Evolutionary conservation across 352 stramenopile species (phyloP).

Genomic region (Globisporangium uncinulatum): DNA sequence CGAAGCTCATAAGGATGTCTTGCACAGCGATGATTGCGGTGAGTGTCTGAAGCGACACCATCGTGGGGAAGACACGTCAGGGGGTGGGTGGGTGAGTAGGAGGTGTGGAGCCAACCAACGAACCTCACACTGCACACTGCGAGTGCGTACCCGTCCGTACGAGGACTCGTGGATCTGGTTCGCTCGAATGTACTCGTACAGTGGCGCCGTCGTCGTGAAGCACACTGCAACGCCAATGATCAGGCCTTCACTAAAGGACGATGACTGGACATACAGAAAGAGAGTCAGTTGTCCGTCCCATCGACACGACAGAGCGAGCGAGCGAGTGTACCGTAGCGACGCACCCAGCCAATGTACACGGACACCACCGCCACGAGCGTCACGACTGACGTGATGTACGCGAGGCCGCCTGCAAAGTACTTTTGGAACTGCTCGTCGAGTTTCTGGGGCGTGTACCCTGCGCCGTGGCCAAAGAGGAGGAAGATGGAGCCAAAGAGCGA

Average conservation of each 20-base stretch:
- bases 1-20: conserved; percentile 85
- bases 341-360: conserved; percentile 68
- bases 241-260: conserved; percentile 68
- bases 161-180: conserved; percentile 81
- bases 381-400: conserved; percentile 69
- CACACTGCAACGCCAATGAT: conserved; percentile 74
- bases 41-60: conserved; percentile 38
- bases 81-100: not conserved
- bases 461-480: conserved; percentile 88
- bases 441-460: conserved; percentile 60
- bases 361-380: conserved; percentile 64
- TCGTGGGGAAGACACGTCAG: too few species aligned
- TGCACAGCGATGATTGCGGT: conserved; percentile 84
- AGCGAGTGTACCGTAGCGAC: not conserved
- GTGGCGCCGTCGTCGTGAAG: conserved; percentile 77
- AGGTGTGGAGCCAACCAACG: not conserved
- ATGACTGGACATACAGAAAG: conserved; percentile 20
- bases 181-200: conserved; percentile 77
- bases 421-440: conserved; percentile 63
- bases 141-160: conserved; percentile 50
- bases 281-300: too few species aligned
- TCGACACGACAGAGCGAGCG: too few species aligned
- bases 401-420: conserved; percentile 66
- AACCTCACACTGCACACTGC: not conserved
- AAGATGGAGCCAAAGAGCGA: conserved; percentile 93